Evolutionary conservation across 495 filamentous ascomycete species (phyloP).

Genomic region (Pyronema domesticum): DNA sequence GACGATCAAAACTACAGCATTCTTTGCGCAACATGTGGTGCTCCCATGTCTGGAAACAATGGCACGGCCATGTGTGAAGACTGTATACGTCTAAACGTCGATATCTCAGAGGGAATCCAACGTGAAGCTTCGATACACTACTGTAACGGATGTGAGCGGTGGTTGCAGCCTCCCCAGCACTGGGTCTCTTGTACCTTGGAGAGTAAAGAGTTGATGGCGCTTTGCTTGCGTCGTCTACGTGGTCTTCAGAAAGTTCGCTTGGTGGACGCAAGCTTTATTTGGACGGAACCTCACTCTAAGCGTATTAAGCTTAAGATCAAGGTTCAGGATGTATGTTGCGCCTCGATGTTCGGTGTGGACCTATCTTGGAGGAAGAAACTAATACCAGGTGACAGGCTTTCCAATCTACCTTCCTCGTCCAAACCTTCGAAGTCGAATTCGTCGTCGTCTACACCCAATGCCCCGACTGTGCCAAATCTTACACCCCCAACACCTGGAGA

Average conservation of each 20-base stretch:
- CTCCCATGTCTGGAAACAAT: slow-evolving; percentile 83
- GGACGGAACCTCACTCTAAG: slow-evolving; percentile 92
- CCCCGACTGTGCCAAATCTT: slow-evolving; percentile 73
- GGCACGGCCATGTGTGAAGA: slow-evolving; percentile 74
- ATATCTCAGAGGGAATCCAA: slow-evolving; percentile 83
- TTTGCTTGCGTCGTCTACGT: slow-evolving; percentile 67
- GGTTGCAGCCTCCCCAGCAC: slow-evolving; percentile 68
- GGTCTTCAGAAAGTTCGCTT: slow-evolving; percentile 75
- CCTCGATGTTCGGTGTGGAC: not conserved
- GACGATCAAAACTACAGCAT: slow-evolving; percentile 36
- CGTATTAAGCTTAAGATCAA: slow-evolving; percentile 85
- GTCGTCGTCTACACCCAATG: slow-evolving; percentile 79
- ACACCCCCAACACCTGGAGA: slow-evolving; percentile 73
- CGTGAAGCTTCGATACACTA: slow-evolving; percentile 65
- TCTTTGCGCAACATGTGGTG: slow-evolving; percentile 87
- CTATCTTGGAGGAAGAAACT: not conserved
- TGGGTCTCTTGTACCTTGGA: slow-evolving; percentile 74
- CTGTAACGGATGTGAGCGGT: slow-evolving; percentile 84
- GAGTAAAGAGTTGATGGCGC: slow-evolving; percentile 71
- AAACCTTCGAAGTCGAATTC: slow-evolving; percentile 86
- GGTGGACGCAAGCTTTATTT: slow-evolving; percentile 88
- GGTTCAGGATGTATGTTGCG: slow-evolving; percentile 41
- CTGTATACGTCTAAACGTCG: slow-evolving; percentile 81
- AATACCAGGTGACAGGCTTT: slow-evolving; percentile 37
- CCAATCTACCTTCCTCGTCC: slow-evolving; percentile 64